A percentile compares a stretch with the other conserved stretches of the same genome.
Conservation (phyloP, 352 stramenopile genomes). For the Phytophthora citricola region DNA sequence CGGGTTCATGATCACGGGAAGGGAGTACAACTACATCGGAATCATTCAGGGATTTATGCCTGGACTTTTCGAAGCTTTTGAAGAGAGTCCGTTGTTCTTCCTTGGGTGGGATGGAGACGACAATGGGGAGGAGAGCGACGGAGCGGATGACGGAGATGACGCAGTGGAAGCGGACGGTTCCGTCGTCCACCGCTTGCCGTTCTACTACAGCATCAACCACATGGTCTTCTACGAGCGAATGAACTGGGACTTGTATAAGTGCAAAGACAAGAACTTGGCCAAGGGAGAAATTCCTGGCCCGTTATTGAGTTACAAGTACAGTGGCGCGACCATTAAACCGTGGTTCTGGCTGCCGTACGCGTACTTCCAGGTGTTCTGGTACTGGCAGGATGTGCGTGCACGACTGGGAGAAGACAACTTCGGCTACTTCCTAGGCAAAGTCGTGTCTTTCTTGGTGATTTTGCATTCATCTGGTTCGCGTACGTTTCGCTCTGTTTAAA, state of each 20-base stretch:
- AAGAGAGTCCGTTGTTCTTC: constrained; percentile 82
- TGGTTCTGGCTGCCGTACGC: constrained; percentile 85
- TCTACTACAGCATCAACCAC: constrained; percentile 90
- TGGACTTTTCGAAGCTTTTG: constrained; percentile 81
- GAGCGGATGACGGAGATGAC: constrained; percentile 37
- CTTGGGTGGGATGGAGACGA: constrained; percentile 51
- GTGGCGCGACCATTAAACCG: constrained; percentile 71
- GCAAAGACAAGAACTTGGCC: constrained; percentile 73
- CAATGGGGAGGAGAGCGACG: constrained; percentile 40
- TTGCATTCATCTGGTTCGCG: constrained; percentile 65
- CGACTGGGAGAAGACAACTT: constrained; percentile 70
- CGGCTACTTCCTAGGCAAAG: constrained; percentile 61
- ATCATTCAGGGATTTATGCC: constrained; percentile 85
- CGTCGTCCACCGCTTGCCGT: constrained; percentile 75
- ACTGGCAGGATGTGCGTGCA: constrained; percentile 75
- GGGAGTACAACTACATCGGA: constrained; percentile 84
- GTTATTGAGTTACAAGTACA: constrained; percentile 85
- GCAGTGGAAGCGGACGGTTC: constrained; percentile 42
- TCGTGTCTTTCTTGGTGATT: constrained; percentile 66
- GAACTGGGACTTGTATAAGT: constrained; percentile 90
- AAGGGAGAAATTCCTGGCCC: constrained; percentile 68
- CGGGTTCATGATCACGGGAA: constrained; percentile 83
- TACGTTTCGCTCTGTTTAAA: constrained; percentile 76
- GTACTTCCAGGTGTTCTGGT: constrained; percentile 88
- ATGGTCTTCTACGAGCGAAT: constrained; percentile 91